These are phyloP conservation scores for Yamadazyma pseudoaaseri DNA, from an alignment of 1,139 yeast genomes.

Conservation along the genomic window DNA sequence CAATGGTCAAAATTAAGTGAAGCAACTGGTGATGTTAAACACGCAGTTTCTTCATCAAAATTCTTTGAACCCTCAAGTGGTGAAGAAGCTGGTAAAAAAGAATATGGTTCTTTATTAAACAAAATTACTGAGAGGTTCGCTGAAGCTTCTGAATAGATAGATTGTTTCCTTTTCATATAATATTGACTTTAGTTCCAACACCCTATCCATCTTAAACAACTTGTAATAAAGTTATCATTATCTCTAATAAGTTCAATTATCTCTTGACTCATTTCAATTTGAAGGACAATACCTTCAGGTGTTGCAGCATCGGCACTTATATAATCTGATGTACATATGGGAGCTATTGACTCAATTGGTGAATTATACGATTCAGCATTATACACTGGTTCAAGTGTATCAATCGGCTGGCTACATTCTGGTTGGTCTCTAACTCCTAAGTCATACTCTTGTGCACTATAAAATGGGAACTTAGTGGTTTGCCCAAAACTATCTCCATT, in stretches of 20 bases:
- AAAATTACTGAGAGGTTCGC: conserved; percentile 88
- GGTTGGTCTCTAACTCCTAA: too few species aligned
- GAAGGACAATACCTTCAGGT: conserved; percentile 2
- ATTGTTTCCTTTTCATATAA: conserved; percentile 1
- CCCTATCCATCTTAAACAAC: conserved; percentile 1
- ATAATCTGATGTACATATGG: not conserved
- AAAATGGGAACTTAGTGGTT: too few species aligned
- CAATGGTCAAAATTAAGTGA: conserved; percentile 92
- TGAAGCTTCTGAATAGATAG: conserved; percentile 82
- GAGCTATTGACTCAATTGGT: conserved; percentile 1
- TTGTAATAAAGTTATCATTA: conserved; percentile 18
- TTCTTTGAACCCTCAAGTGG: conserved; percentile 96
- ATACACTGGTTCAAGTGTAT: too few species aligned
- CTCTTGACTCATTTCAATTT: conserved; percentile 17
- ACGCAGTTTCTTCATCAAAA: conserved; percentile 90
- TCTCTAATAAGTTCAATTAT: conserved; percentile 18
- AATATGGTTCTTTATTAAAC: conserved; percentile 73
- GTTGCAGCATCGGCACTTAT: not conserved
- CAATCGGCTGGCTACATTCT: too few species aligned
- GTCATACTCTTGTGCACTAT: too few species aligned
- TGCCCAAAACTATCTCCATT: not conserved
- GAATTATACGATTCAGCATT: too few species aligned
- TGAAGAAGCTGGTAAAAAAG: conserved; percentile 68
- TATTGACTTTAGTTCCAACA: not conserved
- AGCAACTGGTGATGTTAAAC: conserved; percentile 85